Evolutionary conservation across 805 yeast genomes (phyloP), one percentile per base, ranked within the genome.

Genomic region (Wickerhamiella dianesei): DNA sequence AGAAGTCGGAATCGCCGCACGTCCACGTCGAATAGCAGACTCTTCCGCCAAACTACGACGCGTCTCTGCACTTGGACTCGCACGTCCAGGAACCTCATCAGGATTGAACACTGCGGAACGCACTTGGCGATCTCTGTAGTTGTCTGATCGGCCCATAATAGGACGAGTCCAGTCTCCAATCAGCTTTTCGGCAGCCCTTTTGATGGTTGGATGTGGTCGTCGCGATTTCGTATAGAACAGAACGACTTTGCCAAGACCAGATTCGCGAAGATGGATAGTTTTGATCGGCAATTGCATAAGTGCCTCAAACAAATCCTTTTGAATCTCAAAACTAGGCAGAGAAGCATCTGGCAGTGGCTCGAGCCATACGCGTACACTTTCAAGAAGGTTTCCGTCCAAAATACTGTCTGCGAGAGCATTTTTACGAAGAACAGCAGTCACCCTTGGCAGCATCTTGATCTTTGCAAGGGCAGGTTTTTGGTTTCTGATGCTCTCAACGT

Each of bases 131-230:
- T 89, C 96, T 63, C 92, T 79, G 69, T 88, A 89, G 57, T 88
- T 86, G 64, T 89, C 97, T 3, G 94, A 81, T 50, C 95, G 81
- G 55, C 95, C 95, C 73, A 92, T 84, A 52, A 92, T 86, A 41
- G 98, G 98, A 66, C 98, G 77, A 6, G 96, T 89, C 99, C 99
- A 92, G 63, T 87, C 94, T 21, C 95, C 95, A 54, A 92, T 82
- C 50, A 92, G 69, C 60, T 79, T 79, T 60, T 92, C 97, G 4
- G 95, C 97, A 37, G 80, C 72, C 61, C 94, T 79, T 63, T 89
- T 87, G 60, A 92, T 74, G 40, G 75, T 70, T 32, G 86, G 82
- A 64, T 94, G 96, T 14, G 94, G 94, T 58, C 89, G 76, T 60
- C 82, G 82, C 29, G 92, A 79, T 59, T 87, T 76, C 60, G 89